These are phyloP conservation scores for Hebeloma cylindrosporum DNA, from an alignment of 768 basidiomycete species.

Conservation along the genomic window DNA sequence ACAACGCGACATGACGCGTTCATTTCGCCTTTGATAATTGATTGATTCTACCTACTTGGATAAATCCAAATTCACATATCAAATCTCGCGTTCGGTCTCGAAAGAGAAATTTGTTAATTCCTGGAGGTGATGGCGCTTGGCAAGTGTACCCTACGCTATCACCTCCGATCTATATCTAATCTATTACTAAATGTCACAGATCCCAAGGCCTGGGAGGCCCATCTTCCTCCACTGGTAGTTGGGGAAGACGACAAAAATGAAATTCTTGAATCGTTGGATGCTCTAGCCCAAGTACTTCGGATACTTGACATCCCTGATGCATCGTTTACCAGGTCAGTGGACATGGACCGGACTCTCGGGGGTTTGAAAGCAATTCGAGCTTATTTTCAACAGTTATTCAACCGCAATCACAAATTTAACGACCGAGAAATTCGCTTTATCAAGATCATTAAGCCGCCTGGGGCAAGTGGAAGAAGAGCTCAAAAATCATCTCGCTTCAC, in stretches of 20 bases:
- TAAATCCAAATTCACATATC: too few species aligned
- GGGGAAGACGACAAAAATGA: conserved; percentile 14
- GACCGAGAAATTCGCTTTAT: conserved; percentile 28
- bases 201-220: conserved; percentile 19
- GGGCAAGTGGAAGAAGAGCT: conserved; percentile 39
- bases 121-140: too few species aligned
- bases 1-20: too few species aligned
- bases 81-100: too few species aligned
- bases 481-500: conserved; percentile 29
- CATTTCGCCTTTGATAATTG: too few species aligned
- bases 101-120: too few species aligned
- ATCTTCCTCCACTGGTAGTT: conserved; percentile 19
- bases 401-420: conserved; percentile 36
- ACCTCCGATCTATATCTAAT: too few species aligned
- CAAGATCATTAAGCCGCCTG: conserved; percentile 34
- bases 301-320: conserved; percentile 36
- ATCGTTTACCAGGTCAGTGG: conserved; percentile 32
- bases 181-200: too few species aligned
- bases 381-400: conserved; percentile 32
- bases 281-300: conserved; percentile 26
- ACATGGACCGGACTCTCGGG: background rate
- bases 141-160: too few species aligned
- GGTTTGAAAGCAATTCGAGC: background rate
- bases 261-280: conserved; percentile 23
- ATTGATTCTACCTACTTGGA: too few species aligned